Percentiles rank a stretch among this genome's conserved stretches.
Conservation (phyloP, 2,329 filamentous ascomycete genomes). For the Monosporascus sp. region DNA sequence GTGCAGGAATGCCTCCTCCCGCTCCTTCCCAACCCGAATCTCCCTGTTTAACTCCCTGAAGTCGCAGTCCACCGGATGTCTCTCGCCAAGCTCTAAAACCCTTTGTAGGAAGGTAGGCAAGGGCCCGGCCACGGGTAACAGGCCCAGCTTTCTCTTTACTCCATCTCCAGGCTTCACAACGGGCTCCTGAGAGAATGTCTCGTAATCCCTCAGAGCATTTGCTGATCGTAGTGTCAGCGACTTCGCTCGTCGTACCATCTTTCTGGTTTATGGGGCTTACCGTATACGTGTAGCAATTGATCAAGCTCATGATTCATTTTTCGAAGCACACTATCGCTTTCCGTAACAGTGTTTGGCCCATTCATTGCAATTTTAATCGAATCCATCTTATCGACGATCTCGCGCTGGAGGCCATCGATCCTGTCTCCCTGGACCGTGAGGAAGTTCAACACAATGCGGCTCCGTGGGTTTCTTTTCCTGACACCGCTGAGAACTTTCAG, state of each 20-base stretch:
- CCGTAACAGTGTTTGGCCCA: no score
- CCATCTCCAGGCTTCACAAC: neutral
- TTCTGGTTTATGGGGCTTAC: neutral
- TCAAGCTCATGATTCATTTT: neutral
- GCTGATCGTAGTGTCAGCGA: neutral
- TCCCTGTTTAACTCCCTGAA: neutral
- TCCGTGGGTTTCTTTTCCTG: no score
- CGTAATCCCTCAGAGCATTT: neutral
- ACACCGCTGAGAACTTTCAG: no score
- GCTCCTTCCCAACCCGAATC: neutral
- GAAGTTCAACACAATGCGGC: no score
- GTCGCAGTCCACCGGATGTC: neutral
- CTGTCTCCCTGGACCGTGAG: no score
- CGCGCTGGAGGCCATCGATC: no score
- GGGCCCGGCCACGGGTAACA: no score
- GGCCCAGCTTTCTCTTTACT: neutral
- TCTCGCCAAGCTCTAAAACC: no score
- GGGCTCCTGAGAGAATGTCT: neutral
- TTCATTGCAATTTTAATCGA: no score
- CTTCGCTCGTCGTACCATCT: neutral
- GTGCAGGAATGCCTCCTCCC: neutral
- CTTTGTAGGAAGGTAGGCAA: no score
- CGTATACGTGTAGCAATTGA: neutral
- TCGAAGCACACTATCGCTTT: no score
- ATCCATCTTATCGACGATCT: no score